These are phyloP conservation scores for Gastrolobium villosum DNA, from an alignment of 306 rosid genomes.

Conservation along the genomic window DNA sequence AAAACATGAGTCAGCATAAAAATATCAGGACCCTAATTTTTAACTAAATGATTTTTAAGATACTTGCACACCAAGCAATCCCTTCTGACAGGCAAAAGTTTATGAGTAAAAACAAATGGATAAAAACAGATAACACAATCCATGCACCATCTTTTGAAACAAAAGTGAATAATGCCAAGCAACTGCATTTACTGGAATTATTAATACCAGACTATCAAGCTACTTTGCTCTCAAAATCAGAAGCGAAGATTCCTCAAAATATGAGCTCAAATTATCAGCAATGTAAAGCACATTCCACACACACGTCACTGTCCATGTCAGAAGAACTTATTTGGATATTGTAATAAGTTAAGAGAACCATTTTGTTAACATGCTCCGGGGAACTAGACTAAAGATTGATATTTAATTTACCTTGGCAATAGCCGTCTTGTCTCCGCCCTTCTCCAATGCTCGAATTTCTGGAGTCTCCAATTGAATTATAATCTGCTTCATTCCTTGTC, in stretches of 20 bases:
- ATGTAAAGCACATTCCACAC: slow-evolving; percentile 12
- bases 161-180: background rate
- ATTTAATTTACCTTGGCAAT: slow-evolving; percentile 62
- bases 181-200: slow-evolving; percentile 28
- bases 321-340: background rate
- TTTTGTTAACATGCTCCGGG: slow-evolving; percentile 2
- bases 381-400: slow-evolving; percentile 17
- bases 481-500: slow-evolving; percentile 97
- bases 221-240: slow-evolving; percentile 17
- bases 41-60: slow-evolving; percentile 12
- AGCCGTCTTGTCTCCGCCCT: slow-evolving; percentile 76
- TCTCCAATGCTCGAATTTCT: slow-evolving; percentile 81
- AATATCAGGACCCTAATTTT: slow-evolving; percentile 30
- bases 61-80: slow-evolving; percentile 23
- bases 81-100: background rate
- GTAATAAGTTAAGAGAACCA: slow-evolving; percentile 26
- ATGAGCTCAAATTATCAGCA: slow-evolving; percentile 18
- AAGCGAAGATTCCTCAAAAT: slow-evolving; percentile 10
- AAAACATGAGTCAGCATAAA: slow-evolving; percentile 44
- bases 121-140: slow-evolving; percentile 11
- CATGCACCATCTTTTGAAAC: slow-evolving; percentile 9
- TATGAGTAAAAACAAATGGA: background rate
- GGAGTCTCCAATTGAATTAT: slow-evolving; percentile 74
- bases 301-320: slow-evolving; percentile 7
- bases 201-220: slow-evolving; percentile 7